Evolutionary conservation across 2,329 filamentous ascomycete species (phyloP).

Genomic region (Talaromyces sp.): DNA sequence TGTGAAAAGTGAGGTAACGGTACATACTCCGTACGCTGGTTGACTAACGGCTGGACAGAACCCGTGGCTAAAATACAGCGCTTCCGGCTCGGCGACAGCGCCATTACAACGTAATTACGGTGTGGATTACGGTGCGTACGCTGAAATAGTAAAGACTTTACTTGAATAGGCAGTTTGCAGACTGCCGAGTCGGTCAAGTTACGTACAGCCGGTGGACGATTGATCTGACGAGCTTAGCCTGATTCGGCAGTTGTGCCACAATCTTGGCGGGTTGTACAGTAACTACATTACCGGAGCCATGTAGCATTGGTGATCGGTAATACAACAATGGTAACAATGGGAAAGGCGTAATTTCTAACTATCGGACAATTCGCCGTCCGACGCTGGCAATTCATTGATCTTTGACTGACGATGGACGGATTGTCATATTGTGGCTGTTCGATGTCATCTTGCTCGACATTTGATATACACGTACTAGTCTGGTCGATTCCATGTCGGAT

Average conservation of each 20-base stretch:
- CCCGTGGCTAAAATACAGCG: constrained; percentile 2
- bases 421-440: background rate
- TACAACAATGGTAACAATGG: background rate
- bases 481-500: background rate
- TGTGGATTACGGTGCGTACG: background rate
- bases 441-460: background rate
- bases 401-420: background rate
- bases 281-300: background rate
- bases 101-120: background rate
- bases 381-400: background rate
- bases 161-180: background rate
- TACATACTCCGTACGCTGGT: background rate
- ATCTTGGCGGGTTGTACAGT: background rate
- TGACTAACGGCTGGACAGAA: background rate
- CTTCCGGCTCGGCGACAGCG: background rate
- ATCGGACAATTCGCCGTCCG: background rate
- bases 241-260: constrained; percentile 1
- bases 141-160: background rate
- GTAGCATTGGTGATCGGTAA: background rate
- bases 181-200: background rate
- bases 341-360: background rate
- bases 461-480: background rate
- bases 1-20: background rate
- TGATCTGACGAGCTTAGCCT: background rate
- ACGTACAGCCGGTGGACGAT: background rate